phyloP scores from a whole-genome alignment of 1,284 basidiomycete genomes.

The Pseudozyma tsukubaensis region DNA sequence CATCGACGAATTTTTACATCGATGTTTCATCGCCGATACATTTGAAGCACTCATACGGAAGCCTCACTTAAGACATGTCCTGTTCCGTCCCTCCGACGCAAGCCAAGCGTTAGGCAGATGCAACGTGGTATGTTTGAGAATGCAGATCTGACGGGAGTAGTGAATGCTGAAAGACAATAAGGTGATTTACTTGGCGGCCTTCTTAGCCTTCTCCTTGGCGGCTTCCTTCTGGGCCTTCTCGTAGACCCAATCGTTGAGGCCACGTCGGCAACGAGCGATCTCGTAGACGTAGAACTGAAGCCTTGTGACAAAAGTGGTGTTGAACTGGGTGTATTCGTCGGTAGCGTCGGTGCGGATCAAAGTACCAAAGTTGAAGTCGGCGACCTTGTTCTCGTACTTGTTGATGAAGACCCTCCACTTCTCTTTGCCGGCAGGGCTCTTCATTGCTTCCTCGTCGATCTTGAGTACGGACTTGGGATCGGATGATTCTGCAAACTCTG shows the following conservation, averaged over 20 bases:
- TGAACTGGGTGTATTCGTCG: slow-evolving; percentile 88
- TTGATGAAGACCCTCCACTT: slow-evolving; percentile 91
- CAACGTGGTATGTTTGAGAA: too few relatives aligned
- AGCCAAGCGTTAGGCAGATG: too few relatives aligned
- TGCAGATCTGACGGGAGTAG: too few relatives aligned
- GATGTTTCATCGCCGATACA: too few relatives aligned
- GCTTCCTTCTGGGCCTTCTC: slow-evolving; percentile 64
- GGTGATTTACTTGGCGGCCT: slow-evolving; percentile 37
- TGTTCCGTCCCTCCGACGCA: too few relatives aligned
- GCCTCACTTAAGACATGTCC: too few relatives aligned
- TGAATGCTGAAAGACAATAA: not conserved
- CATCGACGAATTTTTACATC: too few relatives aligned
- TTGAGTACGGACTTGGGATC: slow-evolving; percentile 77
- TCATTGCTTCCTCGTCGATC: slow-evolving; percentile 94
- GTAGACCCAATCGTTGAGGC: slow-evolving; percentile 85
- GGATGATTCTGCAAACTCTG: slow-evolving; percentile 78
- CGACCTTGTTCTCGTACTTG: slow-evolving; percentile 77
- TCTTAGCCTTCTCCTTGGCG: slow-evolving; percentile 58
- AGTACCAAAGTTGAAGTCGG: slow-evolving; percentile 97
- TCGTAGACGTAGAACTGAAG: slow-evolving; percentile 90
- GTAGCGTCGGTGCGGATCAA: slow-evolving; percentile 85
- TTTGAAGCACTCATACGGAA: too few relatives aligned
- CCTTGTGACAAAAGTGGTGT: slow-evolving; percentile 85
- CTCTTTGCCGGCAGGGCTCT: slow-evolving; percentile 88
- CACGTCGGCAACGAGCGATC: slow-evolving; percentile 91